These are phyloP conservation scores for Coemansia sp. DNA, from an alignment of 192 early-diverging fungal genomes.

Conservation along the genomic window DNA sequence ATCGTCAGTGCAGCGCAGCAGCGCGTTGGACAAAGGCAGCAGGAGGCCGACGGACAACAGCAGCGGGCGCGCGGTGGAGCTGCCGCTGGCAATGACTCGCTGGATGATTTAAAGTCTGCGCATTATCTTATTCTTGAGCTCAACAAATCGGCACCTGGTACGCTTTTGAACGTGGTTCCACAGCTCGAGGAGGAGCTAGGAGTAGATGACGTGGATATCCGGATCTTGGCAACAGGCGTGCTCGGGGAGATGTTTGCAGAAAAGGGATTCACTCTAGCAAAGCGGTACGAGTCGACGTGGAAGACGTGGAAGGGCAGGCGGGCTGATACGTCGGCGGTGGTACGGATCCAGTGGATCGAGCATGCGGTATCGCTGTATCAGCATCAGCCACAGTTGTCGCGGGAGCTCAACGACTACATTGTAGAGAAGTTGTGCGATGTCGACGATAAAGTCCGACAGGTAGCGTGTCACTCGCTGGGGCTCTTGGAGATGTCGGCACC, in stretches of 20 bases:
- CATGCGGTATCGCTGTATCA: conserved; percentile 62
- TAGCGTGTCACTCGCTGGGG: conserved; percentile 67
- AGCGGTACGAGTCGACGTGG: conserved; percentile 78
- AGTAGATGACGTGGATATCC: conserved; percentile 72
- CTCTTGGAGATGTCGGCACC: conserved; percentile 64
- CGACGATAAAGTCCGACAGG: conserved; percentile 87
- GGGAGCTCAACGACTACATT: conserved; percentile 68
- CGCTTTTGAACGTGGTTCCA: conserved; percentile 89
- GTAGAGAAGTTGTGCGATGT: conserved; percentile 78
- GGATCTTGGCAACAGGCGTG: conserved; percentile 71
- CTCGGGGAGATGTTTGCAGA: conserved; percentile 90
- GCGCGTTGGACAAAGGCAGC: conserved; percentile 20
- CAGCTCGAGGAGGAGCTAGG: conserved; percentile 90
- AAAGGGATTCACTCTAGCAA: conserved; percentile 64
- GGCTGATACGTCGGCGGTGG: conserved; percentile 64
- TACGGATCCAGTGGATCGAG: conserved; percentile 78
- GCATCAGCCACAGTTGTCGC: conserved; percentile 67
- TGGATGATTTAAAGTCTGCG: conserved; percentile 61
- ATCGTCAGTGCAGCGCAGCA: conserved; percentile 63
- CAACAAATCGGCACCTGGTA: conserved; percentile 66
- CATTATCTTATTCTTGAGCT: conserved; percentile 84
- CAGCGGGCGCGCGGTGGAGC: conserved; percentile 49
- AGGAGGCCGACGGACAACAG: conserved; percentile 24
- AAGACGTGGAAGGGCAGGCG: conserved; percentile 81
- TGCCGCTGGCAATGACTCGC: conserved; percentile 13